Conservation (phyloP, 495 filamentous ascomycete species). For the Penicillium samsonianum region DNA sequence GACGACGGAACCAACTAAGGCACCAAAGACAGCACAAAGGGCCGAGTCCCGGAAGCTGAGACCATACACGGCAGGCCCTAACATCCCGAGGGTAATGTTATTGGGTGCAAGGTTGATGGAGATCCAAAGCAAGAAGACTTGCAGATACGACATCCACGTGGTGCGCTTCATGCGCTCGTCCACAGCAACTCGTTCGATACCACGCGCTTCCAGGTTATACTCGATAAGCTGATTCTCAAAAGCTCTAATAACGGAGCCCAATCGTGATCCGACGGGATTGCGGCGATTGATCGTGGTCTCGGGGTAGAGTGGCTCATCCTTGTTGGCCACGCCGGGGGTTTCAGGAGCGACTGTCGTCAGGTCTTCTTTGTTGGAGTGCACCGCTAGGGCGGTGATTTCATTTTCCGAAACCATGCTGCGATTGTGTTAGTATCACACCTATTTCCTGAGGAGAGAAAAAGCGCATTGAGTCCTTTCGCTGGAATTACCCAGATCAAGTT, state of each 20-base stretch:
- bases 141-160: slow-evolving; percentile 60
- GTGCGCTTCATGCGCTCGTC: slow-evolving; percentile 56
- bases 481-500: slow-evolving; percentile 65
- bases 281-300: slow-evolving; percentile 13
- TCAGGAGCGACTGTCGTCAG: slow-evolving; percentile 13
- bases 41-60: slow-evolving; percentile 68
- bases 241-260: slow-evolving; percentile 36
- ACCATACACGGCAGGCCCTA: slow-evolving; percentile 68
- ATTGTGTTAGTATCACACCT: slow-evolving; percentile 25
- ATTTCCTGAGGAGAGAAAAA: slow-evolving; percentile 18
- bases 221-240: slow-evolving; percentile 49
- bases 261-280: slow-evolving; percentile 29
- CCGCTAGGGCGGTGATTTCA: slow-evolving; percentile 35
- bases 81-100: slow-evolving; percentile 73
- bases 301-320: slow-evolving; percentile 24
- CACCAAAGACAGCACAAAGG: slow-evolving; percentile 66
- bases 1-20: slow-evolving; percentile 56
- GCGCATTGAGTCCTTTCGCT: slow-evolving; percentile 61
- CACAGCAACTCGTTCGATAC: slow-evolving; percentile 69
- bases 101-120: slow-evolving; percentile 75
- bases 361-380: slow-evolving; percentile 27
- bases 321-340: slow-evolving; percentile 13
- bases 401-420: slow-evolving; percentile 41
- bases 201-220: slow-evolving; percentile 67
- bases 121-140: slow-evolving; percentile 70